Evolutionary conservation across 164 flowering plant genomes (phyloP).

Genomic region (Santalum album): DNA sequence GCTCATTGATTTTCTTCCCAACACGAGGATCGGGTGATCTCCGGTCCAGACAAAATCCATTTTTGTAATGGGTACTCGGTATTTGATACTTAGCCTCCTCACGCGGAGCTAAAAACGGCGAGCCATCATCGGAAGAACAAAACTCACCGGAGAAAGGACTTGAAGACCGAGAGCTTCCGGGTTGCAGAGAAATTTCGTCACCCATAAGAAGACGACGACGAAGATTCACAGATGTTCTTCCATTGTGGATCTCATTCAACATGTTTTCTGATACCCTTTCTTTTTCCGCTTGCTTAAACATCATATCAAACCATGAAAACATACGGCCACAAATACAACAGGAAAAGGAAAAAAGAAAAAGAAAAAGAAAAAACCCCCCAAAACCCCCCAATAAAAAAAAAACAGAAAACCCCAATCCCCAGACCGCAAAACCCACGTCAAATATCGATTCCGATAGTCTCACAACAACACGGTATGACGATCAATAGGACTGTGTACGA

Average conservation of each 20-base stretch:
- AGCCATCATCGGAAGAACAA: constrained; percentile 22
- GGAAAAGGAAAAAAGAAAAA: not conserved
- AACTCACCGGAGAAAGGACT: constrained; percentile 30
- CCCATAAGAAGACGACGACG: constrained; percentile 7
- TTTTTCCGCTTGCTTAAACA: constrained; percentile 1
- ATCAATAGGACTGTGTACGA: constrained; percentile 12
- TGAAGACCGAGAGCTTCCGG: constrained; percentile 26
- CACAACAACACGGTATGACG: too few species aligned
- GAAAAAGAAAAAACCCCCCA: too few species aligned
- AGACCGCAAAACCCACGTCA: constrained; percentile 16
- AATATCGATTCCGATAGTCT: constrained; percentile 9
- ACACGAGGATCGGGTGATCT: constrained; percentile 10
- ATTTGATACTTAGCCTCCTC: constrained; percentile 13
- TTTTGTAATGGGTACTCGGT: constrained; percentile 6
- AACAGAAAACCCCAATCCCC: not conserved
- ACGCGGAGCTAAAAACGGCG: constrained; percentile 14
- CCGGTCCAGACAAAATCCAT: constrained; percentile 19
- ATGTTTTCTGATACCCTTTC: constrained; percentile 7
- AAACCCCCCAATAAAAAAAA: too few species aligned
- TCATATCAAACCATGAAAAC: constrained; percentile 6
- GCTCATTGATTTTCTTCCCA: too few species aligned
- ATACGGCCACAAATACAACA: too few species aligned
- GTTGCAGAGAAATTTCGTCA: constrained; percentile 26
- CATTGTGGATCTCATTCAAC: constrained; percentile 34
- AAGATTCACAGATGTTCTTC: constrained; percentile 12